Conservation (phyloP, 2,329 filamentous ascomycete species). For the Alternaria brassicae region DNA sequence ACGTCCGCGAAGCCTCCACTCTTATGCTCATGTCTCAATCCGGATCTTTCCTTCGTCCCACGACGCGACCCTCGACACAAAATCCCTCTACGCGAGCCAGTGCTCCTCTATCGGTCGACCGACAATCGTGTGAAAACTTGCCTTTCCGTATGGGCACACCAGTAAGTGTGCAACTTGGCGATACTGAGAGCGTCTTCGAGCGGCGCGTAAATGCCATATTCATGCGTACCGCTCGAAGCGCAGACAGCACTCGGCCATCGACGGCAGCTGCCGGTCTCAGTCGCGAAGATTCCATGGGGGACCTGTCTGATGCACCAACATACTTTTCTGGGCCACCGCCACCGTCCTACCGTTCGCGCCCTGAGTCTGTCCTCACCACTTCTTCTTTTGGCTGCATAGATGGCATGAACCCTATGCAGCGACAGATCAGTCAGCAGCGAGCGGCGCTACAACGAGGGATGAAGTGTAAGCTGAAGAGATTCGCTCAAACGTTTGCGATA, state of each 20-base stretch:
- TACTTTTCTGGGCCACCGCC: slow-evolving; percentile 43
- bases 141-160: slow-evolving; percentile 16
- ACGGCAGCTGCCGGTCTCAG: slow-evolving; percentile 22
- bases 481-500: slow-evolving; percentile 32
- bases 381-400: slow-evolving; percentile 49
- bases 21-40: slow-evolving; percentile 19
- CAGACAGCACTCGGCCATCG: slow-evolving; percentile 21
- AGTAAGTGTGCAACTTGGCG: slow-evolving; percentile 20
- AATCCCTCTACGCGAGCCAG: slow-evolving; percentile 9
- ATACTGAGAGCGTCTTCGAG: slow-evolving; percentile 25
- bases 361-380: slow-evolving; percentile 39
- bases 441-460: slow-evolving; percentile 30
- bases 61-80: slow-evolving; percentile 11
- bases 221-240: slow-evolving; percentile 13
- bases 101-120: slow-evolving; percentile 1
- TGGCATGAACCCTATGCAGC: slow-evolving; percentile 38
- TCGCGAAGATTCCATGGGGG: slow-evolving; percentile 41
- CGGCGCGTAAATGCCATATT: slow-evolving; percentile 25
- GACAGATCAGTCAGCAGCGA: slow-evolving; percentile 37
- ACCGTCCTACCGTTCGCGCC: slow-evolving; percentile 45
- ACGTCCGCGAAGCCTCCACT: slow-evolving; percentile 9
- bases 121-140: slow-evolving; percentile 6
- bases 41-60: slow-evolving; percentile 12
- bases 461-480: slow-evolving; percentile 38
- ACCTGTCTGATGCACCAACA: slow-evolving; percentile 43